Base-by-base conservation (phyloP, 176 grass and related monocot genomes). In the Pharus latifolius region DNA sequence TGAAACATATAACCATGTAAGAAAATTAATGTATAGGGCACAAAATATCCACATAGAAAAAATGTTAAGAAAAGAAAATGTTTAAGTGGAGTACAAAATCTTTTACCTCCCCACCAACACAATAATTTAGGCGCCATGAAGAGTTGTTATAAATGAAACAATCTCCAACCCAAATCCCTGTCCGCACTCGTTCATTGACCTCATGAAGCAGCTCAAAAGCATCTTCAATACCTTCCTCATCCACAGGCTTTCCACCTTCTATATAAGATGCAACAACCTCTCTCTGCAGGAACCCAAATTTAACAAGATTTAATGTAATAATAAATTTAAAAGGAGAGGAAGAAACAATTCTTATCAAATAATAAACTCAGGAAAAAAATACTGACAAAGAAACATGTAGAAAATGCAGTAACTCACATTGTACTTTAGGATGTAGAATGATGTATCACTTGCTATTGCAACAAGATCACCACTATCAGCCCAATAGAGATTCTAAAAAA, bases 131-230 rank as follows among this genome's bases (percentile, higher is more conserved):
- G 42, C 90, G 84, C 84, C 78, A 91, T 2, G 87, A 98, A 69
- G 87, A 94, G 78, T 98, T 98, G 51, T 94, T 98, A 70, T 98
- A 98, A 77, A 98, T 98, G 78, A 98, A 94, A 66, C 95, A 98
- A 63, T 98, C 95, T 24, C 95, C 95, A 78, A 98, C 90, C 95
- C 95, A 98, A 69, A 98, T 86, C 45, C 95, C 95, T 35, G 95
- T 98, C 56, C 95, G 75, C 53, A 94, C 95, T 50, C 95, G 78
- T 69, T 98, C 95, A 64, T 94, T 98, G 47, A 98, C 56, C 79
- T 98, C 95, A 76, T 98, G 95, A 73, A 98, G 79, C 61, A 98
- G 69, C 83, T 98, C 95, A 85, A 98, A 98, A 72, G 95, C 87
- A 85, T 94, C 95, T 77, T 98, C 95, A 7, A 92, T 54, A 7